Conservation (phyloP, 2,329 filamentous ascomycete genomes). For the Fusarium sp. region DNA sequence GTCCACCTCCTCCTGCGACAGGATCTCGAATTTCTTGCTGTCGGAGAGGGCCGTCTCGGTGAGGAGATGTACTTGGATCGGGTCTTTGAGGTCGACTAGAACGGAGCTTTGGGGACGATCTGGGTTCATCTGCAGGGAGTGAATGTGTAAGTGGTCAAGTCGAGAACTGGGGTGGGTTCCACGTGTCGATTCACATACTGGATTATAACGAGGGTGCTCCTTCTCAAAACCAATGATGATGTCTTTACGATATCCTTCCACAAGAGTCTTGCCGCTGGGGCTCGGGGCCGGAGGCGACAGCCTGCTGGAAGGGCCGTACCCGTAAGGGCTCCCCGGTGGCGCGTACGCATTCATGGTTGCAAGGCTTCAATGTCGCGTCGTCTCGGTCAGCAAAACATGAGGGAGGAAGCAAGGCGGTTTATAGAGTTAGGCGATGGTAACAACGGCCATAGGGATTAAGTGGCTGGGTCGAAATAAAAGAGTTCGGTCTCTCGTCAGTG, state of each 20-base stretch:
- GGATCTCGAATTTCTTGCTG: slow-evolving; percentile 84
- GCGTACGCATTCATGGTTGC: slow-evolving; percentile 57
- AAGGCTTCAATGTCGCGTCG: slow-evolving; percentile 29
- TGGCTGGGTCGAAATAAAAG: slow-evolving; percentile 31
- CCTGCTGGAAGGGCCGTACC: slow-evolving; percentile 50
- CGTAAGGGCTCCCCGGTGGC: slow-evolving; percentile 51
- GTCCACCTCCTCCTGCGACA: slow-evolving; percentile 94
- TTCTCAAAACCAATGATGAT: slow-evolving; percentile 66
- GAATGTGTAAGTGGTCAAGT: slow-evolving; percentile 24
- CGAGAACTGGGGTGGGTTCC: not conserved
- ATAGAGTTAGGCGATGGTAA: slow-evolving; percentile 24
- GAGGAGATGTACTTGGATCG: slow-evolving; percentile 88
- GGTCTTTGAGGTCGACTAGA: slow-evolving; percentile 74
- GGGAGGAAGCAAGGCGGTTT: slow-evolving; percentile 6
- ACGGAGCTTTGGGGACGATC: slow-evolving; percentile 66
- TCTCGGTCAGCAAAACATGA: slow-evolving; percentile 43
- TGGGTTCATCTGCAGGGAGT: slow-evolving; percentile 59
- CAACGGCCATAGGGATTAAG: slow-evolving; percentile 32
- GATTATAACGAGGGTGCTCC: slow-evolving; percentile 68
- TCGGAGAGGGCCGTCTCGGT: slow-evolving; percentile 94
- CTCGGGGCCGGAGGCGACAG: slow-evolving; percentile 50
- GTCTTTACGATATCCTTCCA: slow-evolving; percentile 71
- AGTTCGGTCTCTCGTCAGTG: slow-evolving; percentile 8
- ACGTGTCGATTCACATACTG: slow-evolving; percentile 58
- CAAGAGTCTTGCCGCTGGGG: slow-evolving; percentile 62